Evolutionary conservation across 2,329 filamentous ascomycete species (phyloP), one percentile per base, ranked within the genome.

Genomic region (Sporothrix inflata): DNA sequence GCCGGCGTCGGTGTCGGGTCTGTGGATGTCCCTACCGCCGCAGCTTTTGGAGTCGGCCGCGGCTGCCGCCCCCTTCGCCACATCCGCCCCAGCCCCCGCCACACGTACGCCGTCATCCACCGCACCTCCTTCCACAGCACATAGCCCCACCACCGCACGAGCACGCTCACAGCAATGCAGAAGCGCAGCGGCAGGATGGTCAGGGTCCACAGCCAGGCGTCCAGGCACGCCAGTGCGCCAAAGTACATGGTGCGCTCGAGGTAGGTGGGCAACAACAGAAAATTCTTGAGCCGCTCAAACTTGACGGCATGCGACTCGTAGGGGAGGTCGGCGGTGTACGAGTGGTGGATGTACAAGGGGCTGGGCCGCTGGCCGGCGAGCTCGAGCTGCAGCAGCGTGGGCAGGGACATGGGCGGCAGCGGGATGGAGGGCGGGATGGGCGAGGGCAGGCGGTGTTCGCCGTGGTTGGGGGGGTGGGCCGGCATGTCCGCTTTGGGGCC

Each of bases 121-220:
- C 85, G 86, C 1, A 86, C 84, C 80, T 98, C 95, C 75, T 91
- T 92, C 4, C 85, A 85, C 1, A 95, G 76, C 27, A 94, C 88
- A 45, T 91, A 88, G 1, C 81, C 85, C 93, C 93, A 97, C 87
- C 94, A 98, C 73, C 88, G 87, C 11, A 89, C 80, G 34, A 99
- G 83, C 2, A 98, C 90, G 24, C 89, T 89, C 0, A 95, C 77
- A 0, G 96, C 95, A 73, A 94, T 92, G 70, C 92, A 80, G 77
- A 99, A 98, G 2, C 96, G 89, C 73, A 99, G 86, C 0, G 96
- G 96, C 0, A 99, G 84, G 60, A 99, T 97, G 0, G 96, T 99
- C 77, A 99, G 97, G 0, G 94, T 97, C 82, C 98, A 96, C 1
- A 99, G 87, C 94, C 95, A 99, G 1, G 95, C 92, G 80, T 99